These are phyloP conservation scores for Talaromyces amestolkiae DNA, from an alignment of 2,329 filamentous ascomycete genomes.

Conservation along the genomic window DNA sequence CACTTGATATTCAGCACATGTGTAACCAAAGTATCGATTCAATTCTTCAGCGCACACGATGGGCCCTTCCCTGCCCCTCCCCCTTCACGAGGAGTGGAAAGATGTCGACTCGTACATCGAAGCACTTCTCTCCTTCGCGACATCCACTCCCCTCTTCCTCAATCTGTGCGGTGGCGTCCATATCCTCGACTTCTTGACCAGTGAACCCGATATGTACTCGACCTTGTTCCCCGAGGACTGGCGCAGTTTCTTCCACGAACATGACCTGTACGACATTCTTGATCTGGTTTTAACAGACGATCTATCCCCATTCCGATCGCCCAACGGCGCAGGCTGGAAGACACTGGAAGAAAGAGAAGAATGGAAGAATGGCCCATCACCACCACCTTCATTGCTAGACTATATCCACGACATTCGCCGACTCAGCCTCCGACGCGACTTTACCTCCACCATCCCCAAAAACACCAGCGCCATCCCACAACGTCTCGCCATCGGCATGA, in stretches of 20 bases:
- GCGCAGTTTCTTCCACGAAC: constrained; percentile 71
- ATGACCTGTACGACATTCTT: constrained; percentile 71
- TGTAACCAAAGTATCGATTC: not conserved
- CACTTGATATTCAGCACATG: not conserved
- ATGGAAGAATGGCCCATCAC: constrained; percentile 47
- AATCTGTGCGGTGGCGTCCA: constrained; percentile 96
- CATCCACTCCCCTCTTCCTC: constrained; percentile 72
- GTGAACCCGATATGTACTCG: constrained; percentile 77
- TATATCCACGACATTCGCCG: constrained; percentile 72
- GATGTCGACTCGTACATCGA: constrained; percentile 74
- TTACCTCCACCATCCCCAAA: constrained; percentile 41
- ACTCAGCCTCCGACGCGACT: constrained; percentile 65
- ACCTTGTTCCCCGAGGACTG: constrained; percentile 74
- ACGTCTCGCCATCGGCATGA: constrained; percentile 85
- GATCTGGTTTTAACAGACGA: constrained; percentile 80
- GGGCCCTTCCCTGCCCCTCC: constrained; percentile 57
- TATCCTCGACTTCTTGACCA: constrained; percentile 92
- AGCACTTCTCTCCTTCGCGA: constrained; percentile 72
- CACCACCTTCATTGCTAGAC: constrained; percentile 59
- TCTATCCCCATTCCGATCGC: constrained; percentile 43
- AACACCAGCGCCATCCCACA: constrained; percentile 58
- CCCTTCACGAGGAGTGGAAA: constrained; percentile 67
- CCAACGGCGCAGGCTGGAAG: not conserved
- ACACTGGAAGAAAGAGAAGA: constrained; percentile 16
- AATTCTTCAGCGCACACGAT: constrained; percentile 30